Base-by-base conservation (phyloP, 495 filamentous ascomycete species). In the Aspergillus cavernicola region DNA sequence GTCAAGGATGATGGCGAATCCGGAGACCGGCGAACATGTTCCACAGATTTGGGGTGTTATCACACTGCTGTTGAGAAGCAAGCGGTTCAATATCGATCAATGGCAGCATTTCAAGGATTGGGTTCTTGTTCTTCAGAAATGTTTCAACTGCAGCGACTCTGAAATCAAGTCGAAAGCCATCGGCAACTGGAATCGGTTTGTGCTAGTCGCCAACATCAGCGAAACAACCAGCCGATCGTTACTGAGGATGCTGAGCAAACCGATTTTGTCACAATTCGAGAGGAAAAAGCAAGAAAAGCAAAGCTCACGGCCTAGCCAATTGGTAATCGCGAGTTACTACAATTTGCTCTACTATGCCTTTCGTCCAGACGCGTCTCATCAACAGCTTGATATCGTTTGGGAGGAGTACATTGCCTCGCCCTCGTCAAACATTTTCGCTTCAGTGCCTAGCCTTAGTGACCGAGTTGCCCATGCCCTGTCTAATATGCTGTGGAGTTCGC, bases 41-140 rank as follows among this genome's bases (percentile, higher is more conserved):
- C 90, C 93, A 6, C 85, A 89, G 48, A 87, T 97, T 26, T 98
- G 92, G 92, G 88, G 85, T 42, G 77, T 88, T 18, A 75, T 93
- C 4, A 76, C 92, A 8, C 76, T 96, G 3, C 80, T 96, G 18
- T 74, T 95, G 26, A 81, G 86, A 39, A 78, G 75, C 46, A 81
- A 80, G 52, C 70, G 70, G 32, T 79, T 71, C 38, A 75, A 80
- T 19, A 61, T 91, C 13, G 81, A 89, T 26, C 73, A 80, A 52
- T 97, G 89, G 90, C 78, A 85, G 45, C 81, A 81, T 62, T 81
- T 88, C 52, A 79, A 74, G 16, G 74, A 76, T 5, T 97, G 88
- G 86, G 71, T 96, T 2, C 68, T 76, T 6, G 77, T 96, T 13
- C 83, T 96, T 33, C 84, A 95, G 58, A 75, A 72, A 44, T 95